A percentile compares a stretch with the other conserved stretches of the same genome.
These are phyloP conservation scores for Podaxis mareebaensis DNA, from an alignment of 768 basidiomycete species.

Conservation along the genomic window DNA sequence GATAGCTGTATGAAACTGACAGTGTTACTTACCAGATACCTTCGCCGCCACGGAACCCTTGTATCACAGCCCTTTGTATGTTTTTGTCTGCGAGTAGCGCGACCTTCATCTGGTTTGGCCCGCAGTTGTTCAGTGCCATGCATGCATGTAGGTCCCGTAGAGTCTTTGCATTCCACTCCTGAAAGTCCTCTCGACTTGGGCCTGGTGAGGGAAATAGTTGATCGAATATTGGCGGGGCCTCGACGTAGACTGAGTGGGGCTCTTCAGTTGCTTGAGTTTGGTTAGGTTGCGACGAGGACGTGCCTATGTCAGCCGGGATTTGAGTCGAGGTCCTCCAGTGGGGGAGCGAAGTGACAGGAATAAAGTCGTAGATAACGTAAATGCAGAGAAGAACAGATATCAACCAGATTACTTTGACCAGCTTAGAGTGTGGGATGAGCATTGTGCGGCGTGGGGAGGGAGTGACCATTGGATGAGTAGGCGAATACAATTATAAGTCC, in stretches of 20 bases:
- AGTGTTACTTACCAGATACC: slow-evolving; percentile 28
- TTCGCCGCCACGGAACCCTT: slow-evolving; percentile 24
- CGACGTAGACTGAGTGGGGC: background rate
- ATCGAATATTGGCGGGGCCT: slow-evolving; percentile 15
- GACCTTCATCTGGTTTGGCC: slow-evolving; percentile 34
- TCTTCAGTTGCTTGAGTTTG: background rate
- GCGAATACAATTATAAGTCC: background rate
- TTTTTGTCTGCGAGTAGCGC: slow-evolving; percentile 29
- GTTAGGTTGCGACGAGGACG: background rate
- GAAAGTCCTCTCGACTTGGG: slow-evolving; percentile 22
- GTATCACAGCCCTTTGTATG: slow-evolving; percentile 25
- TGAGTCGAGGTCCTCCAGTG: no score
- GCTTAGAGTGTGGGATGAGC: background rate
- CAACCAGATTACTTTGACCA: background rate
- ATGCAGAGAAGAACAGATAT: background rate
- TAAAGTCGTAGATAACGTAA: background rate
- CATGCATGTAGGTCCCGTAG: slow-evolving; percentile 28
- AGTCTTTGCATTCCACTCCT: slow-evolving; percentile 29
- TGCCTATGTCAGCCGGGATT: background rate
- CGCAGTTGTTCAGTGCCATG: slow-evolving; percentile 28
- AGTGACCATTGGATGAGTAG: background rate
- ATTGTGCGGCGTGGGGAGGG: background rate
- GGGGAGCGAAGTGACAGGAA: background rate
- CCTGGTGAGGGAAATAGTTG: slow-evolving; percentile 21
- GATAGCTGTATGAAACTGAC: background rate